Evolutionary conservation across 768 basidiomycete species (phyloP).

Genomic region (Rhizopogon vulgaris): DNA sequence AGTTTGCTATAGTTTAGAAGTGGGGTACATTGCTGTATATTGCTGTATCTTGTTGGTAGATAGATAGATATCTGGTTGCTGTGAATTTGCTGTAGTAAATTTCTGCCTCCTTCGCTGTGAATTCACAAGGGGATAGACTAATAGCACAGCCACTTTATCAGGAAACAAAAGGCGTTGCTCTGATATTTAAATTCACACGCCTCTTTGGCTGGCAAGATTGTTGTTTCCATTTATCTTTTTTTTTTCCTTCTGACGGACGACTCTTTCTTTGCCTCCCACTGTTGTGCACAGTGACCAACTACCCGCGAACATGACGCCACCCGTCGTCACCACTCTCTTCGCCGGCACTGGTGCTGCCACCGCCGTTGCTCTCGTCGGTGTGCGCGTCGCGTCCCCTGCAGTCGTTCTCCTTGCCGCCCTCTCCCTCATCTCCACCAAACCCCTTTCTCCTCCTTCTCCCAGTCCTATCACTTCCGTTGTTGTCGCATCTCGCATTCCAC

Average conservation of each 20-base stretch:
- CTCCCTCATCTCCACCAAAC: conserved; percentile 49
- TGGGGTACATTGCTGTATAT: too few species aligned
- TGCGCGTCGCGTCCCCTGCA: conserved; percentile 64
- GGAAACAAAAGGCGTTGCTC: conserved; percentile 25
- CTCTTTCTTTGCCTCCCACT: neutral
- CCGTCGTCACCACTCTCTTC: neutral
- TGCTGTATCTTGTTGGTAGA: too few species aligned
- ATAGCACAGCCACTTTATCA: conserved; percentile 22
- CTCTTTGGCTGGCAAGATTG: conserved; percentile 14
- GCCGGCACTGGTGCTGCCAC: conserved; percentile 12
- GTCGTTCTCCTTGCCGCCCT: conserved; percentile 56
- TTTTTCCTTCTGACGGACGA: conserved; percentile 21
- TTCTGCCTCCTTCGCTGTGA: too few species aligned
- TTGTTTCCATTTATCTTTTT: conserved; percentile 17
- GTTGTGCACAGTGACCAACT: neutral
- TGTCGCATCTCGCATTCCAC: conserved; percentile 65
- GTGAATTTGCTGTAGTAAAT: too few species aligned
- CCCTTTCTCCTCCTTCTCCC: conserved; percentile 33
- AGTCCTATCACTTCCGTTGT: conserved; percentile 76
- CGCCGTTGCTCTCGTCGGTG: conserved; percentile 40
- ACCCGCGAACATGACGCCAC: conserved; percentile 3
- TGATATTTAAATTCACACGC: conserved; percentile 23
- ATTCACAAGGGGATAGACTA: too few species aligned
- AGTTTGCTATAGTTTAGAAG: too few species aligned
- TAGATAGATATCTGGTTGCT: too few species aligned